Evolutionary conservation across 768 basidiomycete species (phyloP).

Genomic region (Collybia nuda): DNA sequence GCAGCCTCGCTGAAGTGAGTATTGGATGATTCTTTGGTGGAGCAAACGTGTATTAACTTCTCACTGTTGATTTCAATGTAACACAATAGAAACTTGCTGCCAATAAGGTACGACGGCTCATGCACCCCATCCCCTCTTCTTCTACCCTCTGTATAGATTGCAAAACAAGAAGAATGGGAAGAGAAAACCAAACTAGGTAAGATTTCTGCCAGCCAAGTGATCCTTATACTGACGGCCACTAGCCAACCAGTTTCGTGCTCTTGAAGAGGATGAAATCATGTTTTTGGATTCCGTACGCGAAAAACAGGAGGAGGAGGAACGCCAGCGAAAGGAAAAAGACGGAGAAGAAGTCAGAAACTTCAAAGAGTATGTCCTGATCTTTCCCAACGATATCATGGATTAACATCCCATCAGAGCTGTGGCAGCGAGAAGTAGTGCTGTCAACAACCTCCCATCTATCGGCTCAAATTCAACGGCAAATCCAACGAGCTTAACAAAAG

Average conservation of each 20-base stretch:
- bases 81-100: constrained; percentile 80
- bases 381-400: constrained; percentile 5
- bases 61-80: constrained; percentile 39
- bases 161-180: constrained; percentile 94
- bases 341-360: constrained; percentile 79
- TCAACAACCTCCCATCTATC: constrained; percentile 43
- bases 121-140: not conserved
- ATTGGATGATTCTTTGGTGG: constrained; percentile 12
- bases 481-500: constrained; percentile 25
- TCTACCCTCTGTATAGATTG: constrained; percentile 48
- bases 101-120: constrained; percentile 59
- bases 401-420: constrained; percentile 43
- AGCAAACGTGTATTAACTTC: constrained; percentile 43
- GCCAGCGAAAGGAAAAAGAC: constrained; percentile 69
- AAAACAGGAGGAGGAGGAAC: constrained; percentile 74
- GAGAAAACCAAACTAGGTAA: constrained; percentile 77
- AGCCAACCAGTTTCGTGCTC: constrained; percentile 88
- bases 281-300: constrained; percentile 84
- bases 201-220: not conserved
- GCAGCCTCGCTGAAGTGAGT: constrained; percentile 87
- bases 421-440: constrained; percentile 63
- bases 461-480: constrained; percentile 33
- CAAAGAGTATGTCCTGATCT: constrained; percentile 56
- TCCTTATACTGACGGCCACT: constrained; percentile 10
- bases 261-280: constrained; percentile 89